phyloP scores from a whole-genome alignment of 768 basidiomycete species.

The Pulveroboletus sp. region DNA sequence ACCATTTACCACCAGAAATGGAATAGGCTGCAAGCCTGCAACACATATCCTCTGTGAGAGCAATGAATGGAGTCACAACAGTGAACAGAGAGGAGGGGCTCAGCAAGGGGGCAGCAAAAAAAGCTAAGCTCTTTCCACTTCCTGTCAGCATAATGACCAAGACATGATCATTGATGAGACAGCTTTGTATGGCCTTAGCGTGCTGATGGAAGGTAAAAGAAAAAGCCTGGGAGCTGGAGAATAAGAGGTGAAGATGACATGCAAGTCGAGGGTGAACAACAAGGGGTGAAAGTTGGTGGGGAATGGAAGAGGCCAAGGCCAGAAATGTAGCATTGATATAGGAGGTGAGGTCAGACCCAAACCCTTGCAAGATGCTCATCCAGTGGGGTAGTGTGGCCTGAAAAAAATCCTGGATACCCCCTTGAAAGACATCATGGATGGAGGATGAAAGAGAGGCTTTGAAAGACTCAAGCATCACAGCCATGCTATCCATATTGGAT shows the following conservation, averaged over 20 bases:
- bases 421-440: neutral
- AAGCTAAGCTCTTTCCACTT: conserved; percentile 13
- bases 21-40: neutral
- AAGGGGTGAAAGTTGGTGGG: neutral
- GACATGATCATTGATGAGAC: conserved; percentile 1
- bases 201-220: conserved; percentile 1
- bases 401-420: neutral
- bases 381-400: neutral
- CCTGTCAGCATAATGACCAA: conserved; percentile 8
- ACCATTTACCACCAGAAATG: neutral
- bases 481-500: no score
- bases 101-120: conserved; percentile 4
- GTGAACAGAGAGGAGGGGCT: neutral
- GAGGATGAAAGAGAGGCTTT: neutral
- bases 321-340: no score
- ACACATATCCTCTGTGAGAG: conserved; percentile 9
- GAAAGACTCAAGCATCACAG: neutral
- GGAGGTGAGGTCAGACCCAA: neutral
- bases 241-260: neutral
- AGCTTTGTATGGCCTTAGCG: conserved; percentile 9
- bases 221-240: neutral
- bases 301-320: accelerated
- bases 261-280: neutral
- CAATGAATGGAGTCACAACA: conserved; percentile 3
- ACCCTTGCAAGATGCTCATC: neutral